Percentiles rank a stretch among this genome's conserved stretches.
These are phyloP conservation scores for Pseudogymnoascus sp. DNA, from an alignment of 2,329 filamentous ascomycete genomes.

Conservation along the genomic window DNA sequence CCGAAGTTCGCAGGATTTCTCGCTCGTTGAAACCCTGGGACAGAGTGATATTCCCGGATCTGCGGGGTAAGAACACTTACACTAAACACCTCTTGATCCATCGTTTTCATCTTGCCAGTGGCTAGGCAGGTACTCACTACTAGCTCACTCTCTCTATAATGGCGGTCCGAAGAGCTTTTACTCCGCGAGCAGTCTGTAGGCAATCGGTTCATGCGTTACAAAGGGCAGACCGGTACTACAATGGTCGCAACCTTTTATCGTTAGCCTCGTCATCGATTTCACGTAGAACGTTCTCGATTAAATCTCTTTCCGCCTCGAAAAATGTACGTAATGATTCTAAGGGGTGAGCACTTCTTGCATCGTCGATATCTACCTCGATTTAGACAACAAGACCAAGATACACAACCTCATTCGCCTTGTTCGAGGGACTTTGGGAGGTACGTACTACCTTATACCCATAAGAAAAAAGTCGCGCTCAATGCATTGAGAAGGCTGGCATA, in stretches of 20 bases:
- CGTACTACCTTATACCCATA: not conserved
- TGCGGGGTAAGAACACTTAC: not conserved
- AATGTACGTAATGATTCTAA: not conserved
- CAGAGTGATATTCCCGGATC: not conserved
- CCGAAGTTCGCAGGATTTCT: no score
- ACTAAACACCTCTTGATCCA: not conserved
- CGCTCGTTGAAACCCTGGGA: no score
- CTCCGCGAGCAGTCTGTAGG: not conserved
- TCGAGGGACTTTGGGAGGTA: constrained; percentile 1
- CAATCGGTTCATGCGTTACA: not conserved
- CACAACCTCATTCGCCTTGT: not conserved
- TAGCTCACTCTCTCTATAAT: not conserved
- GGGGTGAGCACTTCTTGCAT: not conserved
- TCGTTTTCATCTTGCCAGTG: not conserved
- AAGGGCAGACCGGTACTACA: not conserved
- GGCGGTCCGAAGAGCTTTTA: not conserved
- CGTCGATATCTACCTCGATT: not conserved
- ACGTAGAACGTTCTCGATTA: not conserved
- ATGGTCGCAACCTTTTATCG: not conserved
- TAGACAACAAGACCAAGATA: not conserved
- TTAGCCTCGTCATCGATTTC: not conserved
- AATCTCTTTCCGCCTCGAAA: not conserved
- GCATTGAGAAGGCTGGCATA: constrained; percentile 31
- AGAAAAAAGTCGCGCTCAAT: not conserved
- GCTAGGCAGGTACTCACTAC: not conserved